Conservation (phyloP, 164 flowering plant species). For the Macadamia integrifolia region DNA sequence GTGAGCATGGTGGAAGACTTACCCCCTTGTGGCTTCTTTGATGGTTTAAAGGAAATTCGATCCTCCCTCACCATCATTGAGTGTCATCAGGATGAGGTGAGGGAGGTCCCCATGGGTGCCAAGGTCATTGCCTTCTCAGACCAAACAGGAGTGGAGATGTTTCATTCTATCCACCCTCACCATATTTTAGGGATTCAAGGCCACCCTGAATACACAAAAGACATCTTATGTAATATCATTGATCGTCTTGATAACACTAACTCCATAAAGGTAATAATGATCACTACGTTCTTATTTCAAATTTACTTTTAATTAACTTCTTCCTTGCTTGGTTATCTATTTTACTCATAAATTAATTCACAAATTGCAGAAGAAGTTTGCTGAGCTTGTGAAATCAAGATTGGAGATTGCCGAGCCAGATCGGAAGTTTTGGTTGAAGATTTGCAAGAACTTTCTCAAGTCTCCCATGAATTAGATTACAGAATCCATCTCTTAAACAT, state of each 20-base stretch:
- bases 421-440: neutral
- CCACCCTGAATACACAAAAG: slow-evolving; percentile 79
- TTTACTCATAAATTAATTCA: too few species aligned
- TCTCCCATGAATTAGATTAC: too few species aligned
- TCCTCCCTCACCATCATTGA: slow-evolving; percentile 17
- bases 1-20: slow-evolving; percentile 41
- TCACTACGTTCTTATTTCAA: neutral
- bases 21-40: slow-evolving; percentile 17
- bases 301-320: neutral
- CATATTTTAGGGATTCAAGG: slow-evolving; percentile 80
- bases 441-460: neutral
- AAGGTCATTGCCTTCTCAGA: slow-evolving; percentile 63
- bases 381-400: neutral
- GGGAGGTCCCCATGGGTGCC: slow-evolving; percentile 60
- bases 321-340: neutral
- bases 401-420: neutral
- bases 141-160: slow-evolving; percentile 72
- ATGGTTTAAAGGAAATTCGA: slow-evolving; percentile 32
- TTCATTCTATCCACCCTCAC: slow-evolving; percentile 29
- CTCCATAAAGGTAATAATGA: slow-evolving; percentile 38
- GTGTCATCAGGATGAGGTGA: slow-evolving; percentile 61
- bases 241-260: slow-evolving; percentile 48
- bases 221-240: slow-evolving; percentile 50
- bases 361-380: neutral
- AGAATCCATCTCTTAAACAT: too few species aligned